Base-by-base conservation (phyloP, 345 rosid species). In the Cardamine occulta region DNA sequence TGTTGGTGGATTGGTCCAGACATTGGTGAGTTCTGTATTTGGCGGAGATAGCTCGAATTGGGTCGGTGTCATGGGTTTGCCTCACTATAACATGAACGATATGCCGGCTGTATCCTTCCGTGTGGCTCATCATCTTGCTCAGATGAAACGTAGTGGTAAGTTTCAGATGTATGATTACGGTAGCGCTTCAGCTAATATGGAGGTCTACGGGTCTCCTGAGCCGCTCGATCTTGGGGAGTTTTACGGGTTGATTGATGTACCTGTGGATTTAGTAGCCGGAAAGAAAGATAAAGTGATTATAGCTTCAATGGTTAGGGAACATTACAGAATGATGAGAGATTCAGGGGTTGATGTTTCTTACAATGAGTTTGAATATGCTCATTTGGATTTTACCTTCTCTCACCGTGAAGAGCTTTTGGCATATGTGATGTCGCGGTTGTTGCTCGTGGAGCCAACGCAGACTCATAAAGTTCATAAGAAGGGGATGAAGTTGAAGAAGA, bases 11-110 rank as follows among this genome's bases (percentile, higher is more conserved):
- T 81, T 95, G 68, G 97, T 95, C 77, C 98, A 95, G 78, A 90
- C 97, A 11, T 53, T 95, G 61, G 82, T 95, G 90, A 73, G 97
- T 70, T 90, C 86, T 39, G 84, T 84, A 15, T 80, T 83, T 0
- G 97, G 99, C 4, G 98, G 99, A 66, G 99, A 95, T 77, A 92
- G 96, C 87, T 95, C 99, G 8, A 86, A 95, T 60, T 92, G 98
- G 99, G 77, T 95, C 2, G 99, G 98, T 26, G 94, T 89, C 66
- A 68, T 95, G 63, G 97, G 99, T 8, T 74, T 89, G 67, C 91
- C 99, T 14, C 99, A 92, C 82, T 95, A 90, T 68, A 95, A 95
- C 83, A 92, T 95, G 97, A 89, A 95, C 61, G 97, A 95, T 78
- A 95, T 95, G 97, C 97, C 97, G 0, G 99, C 92, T 47, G 80